Evolutionary conservation across 139 green algal genomes (phyloP), one percentile per base, ranked within the genome.

Genomic region (Volvox africanus): DNA sequence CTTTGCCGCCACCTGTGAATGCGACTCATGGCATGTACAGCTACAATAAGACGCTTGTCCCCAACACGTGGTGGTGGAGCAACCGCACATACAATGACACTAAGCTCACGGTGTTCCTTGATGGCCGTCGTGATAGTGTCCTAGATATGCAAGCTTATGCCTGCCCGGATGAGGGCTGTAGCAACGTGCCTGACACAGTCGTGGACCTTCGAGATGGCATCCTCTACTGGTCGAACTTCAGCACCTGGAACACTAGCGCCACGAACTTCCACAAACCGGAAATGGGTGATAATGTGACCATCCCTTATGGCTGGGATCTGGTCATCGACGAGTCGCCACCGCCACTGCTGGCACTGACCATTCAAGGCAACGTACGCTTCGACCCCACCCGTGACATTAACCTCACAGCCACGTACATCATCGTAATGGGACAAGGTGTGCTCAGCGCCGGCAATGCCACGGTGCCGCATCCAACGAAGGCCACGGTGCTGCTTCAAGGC

Each of bases 271-370:
- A 37, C 88, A 94, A 88, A 44, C 92, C 92, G 0, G 3, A 5
- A 0, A 17, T 55, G 0, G 92, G 88, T 32, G 36, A 33, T 13
- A 88, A 92, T 82, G 77, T 92, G 13, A 92, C 79, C 26, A 76
- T 92, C 2, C 89, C 92, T 2, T 86, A 37, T 20, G 92, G 93
- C 65, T 95, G 91, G 93, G 82, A 88, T 75, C 84, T 94, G 0
- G 73, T 92, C 36, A 91, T 94, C 28, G 91, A 92, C 35, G 90
- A 82, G 78, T 81, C 75, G 26, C 67, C 91, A 22, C 78, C 91
- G 16, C 21, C 80, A 11, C 61, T 95, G 32, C 37, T 28, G 1
- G 9, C 76, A 12, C 62, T 92, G 9, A 26, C 90, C 0, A 87
- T 95, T 20, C 89, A 93, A 80, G 92, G 91, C 86, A 86, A 86